phyloP scores from a whole-genome alignment of 768 basidiomycete species.

The Phanerochaete sordida region DNA sequence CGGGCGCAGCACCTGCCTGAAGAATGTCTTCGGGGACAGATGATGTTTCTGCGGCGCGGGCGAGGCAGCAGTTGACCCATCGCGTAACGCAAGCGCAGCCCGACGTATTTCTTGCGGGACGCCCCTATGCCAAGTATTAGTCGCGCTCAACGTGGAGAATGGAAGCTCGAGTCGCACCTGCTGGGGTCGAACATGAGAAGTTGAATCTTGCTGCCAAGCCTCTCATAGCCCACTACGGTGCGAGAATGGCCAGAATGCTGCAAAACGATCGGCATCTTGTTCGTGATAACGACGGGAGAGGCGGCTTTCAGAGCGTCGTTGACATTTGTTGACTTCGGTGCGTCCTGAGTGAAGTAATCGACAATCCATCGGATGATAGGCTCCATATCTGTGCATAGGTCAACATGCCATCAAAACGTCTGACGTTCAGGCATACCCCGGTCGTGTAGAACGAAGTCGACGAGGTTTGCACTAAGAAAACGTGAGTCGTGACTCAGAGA shows the following conservation, averaged over 20 bases:
- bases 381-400: constrained; percentile 10
- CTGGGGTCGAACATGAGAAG: constrained; percentile 81
- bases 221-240: constrained; percentile 82
- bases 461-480: constrained; percentile 47
- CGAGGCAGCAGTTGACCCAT: background rate
- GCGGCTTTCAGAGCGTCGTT: constrained; percentile 51
- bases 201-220: constrained; percentile 50
- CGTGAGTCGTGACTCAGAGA: background rate
- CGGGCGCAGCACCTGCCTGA: constrained; percentile 3
- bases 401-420: background rate
- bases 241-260: constrained; percentile 87
- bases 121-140: constrained; percentile 13
- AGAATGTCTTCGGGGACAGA: constrained; percentile 5
- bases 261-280: constrained; percentile 77
- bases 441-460: constrained; percentile 58
- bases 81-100: constrained; percentile 1
- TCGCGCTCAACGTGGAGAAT: background rate
- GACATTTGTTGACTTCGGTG: constrained; percentile 30
- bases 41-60: background rate
- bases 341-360: constrained; percentile 55
- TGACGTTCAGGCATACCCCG: constrained; percentile 35
- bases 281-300: constrained; percentile 50
- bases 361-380: constrained; percentile 70
- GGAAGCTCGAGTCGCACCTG: constrained; percentile 35
- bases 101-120: constrained; percentile 15